Conservation (phyloP, 805 yeast genomes). For the Suhomyces vadensis region DNA sequence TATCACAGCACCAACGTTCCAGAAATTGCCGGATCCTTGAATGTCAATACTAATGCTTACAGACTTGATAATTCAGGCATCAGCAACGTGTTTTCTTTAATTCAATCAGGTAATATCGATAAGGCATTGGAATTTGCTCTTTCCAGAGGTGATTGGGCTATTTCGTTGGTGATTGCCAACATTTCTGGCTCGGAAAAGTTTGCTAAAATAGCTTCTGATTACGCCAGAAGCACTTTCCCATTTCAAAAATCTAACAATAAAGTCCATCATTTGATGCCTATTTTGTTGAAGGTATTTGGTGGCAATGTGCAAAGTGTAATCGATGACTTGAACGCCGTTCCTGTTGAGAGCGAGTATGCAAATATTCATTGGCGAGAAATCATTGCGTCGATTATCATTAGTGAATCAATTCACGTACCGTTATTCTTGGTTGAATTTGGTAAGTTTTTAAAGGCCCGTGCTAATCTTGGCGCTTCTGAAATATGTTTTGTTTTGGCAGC, state of each 20-base stretch:
- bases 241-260: constrained; percentile 41
- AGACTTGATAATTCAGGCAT: constrained; percentile 42
- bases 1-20: constrained; percentile 31
- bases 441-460: constrained; percentile 39
- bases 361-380: constrained; percentile 52
- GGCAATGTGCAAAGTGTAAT: constrained; percentile 61
- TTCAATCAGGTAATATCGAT: constrained; percentile 64
- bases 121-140: constrained; percentile 67
- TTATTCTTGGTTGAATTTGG: constrained; percentile 56
- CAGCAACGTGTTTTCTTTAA: constrained; percentile 33
- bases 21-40: constrained; percentile 24
- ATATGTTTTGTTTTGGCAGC: constrained; percentile 50
- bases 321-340: constrained; percentile 45
- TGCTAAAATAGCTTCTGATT: constrained; percentile 57
- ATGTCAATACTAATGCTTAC: constrained; percentile 38
- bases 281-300: constrained; percentile 60
- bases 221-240: constrained; percentile 49
- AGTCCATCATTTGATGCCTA: constrained; percentile 48
- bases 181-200: constrained; percentile 63
- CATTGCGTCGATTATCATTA: constrained; percentile 40
- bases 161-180: constrained; percentile 72
- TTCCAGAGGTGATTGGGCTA: constrained; percentile 68
- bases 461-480: constrained; percentile 38
- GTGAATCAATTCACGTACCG: constrained; percentile 22
- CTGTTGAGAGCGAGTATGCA: constrained; percentile 50